Conservation (phyloP, 768 basidiomycete species). For the Psilocybe subaeruginosa region DNA sequence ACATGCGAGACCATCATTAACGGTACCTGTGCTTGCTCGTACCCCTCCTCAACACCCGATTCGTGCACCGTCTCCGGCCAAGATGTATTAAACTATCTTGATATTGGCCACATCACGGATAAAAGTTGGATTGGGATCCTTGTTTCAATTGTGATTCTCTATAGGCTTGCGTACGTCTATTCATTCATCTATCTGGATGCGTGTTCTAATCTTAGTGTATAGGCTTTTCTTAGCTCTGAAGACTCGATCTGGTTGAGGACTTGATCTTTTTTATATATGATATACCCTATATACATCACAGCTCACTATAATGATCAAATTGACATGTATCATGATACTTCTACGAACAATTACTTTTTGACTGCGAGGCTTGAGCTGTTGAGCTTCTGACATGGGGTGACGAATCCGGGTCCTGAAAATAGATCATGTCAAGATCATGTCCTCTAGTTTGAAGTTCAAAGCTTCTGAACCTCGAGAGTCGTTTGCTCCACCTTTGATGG, state of each 20-base stretch:
- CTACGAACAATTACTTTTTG: no score
- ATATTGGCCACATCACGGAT: slow-evolving; percentile 45
- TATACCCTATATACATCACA: no score
- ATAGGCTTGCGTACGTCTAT: slow-evolving; percentile 41
- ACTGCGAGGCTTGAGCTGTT: no score
- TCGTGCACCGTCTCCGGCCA: slow-evolving; percentile 51
- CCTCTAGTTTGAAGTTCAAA: no score
- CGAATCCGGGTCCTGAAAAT: no score
- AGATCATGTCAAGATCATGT: no score
- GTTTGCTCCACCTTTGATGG: no score
- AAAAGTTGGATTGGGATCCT: slow-evolving; percentile 49
- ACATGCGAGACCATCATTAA: slow-evolving; percentile 37
- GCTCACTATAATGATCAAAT: no score
- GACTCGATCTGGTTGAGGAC: slow-evolving; percentile 8
- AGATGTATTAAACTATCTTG: slow-evolving; percentile 53
- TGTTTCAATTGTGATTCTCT: slow-evolving; percentile 47
- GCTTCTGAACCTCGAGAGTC: no score
- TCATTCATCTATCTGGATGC: background rate
- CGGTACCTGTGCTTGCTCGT: slow-evolving; percentile 48
- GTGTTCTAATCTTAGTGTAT: background rate
- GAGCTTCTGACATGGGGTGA: no score
- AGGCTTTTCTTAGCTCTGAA: slow-evolving; percentile 23
- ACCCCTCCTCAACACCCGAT: slow-evolving; percentile 46
- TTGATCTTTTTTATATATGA: background rate
- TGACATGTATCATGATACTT: no score